Evolutionary conservation across 495 filamentous ascomycete genomes (phyloP).

Genomic region (Ramalina intermedia): DNA sequence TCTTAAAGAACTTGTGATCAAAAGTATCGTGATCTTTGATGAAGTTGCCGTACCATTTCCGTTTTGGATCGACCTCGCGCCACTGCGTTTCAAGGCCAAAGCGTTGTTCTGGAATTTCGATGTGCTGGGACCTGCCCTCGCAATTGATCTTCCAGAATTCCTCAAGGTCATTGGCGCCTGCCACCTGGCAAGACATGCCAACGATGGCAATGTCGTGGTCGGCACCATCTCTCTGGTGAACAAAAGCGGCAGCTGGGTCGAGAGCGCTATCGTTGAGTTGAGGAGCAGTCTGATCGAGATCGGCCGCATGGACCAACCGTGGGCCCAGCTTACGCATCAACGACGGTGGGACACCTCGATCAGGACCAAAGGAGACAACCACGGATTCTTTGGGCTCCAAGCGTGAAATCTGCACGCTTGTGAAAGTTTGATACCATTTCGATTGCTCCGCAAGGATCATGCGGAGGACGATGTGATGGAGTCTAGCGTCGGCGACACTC

Average conservation of each 20-base stretch:
- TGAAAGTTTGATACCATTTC: constrained; percentile 28
- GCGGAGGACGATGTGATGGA: constrained; percentile 22
- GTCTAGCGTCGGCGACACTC: not conserved
- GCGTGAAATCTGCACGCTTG: constrained; percentile 2
- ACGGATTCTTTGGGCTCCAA: constrained; percentile 6
- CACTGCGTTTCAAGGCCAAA: constrained; percentile 22
- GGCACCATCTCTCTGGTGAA: not conserved
- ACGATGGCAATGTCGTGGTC: constrained; percentile 2
- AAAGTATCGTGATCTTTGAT: constrained; percentile 29
- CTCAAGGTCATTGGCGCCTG: not conserved
- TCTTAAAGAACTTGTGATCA: constrained; percentile 41
- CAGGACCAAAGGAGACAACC: constrained; percentile 27
- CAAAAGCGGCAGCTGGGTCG: not conserved
- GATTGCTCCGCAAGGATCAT: constrained; percentile 28
- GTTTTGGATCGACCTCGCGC: constrained; percentile 18
- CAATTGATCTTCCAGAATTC: constrained; percentile 30
- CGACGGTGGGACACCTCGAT: constrained; percentile 27
- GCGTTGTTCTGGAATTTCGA: constrained; percentile 23
- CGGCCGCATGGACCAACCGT: constrained; percentile 10
- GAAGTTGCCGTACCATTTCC: constrained; percentile 34
- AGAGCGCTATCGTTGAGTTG: not conserved
- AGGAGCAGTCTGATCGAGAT: not conserved
- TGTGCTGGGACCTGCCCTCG: constrained; percentile 28
- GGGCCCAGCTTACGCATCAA: constrained; percentile 16
- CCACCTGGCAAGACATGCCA: not conserved